Percentiles rank a stretch among this genome's conserved stretches.
Evolutionary conservation across 2,329 filamentous ascomycete genomes (phyloP).

Genomic region (Penicillium sp.): DNA sequence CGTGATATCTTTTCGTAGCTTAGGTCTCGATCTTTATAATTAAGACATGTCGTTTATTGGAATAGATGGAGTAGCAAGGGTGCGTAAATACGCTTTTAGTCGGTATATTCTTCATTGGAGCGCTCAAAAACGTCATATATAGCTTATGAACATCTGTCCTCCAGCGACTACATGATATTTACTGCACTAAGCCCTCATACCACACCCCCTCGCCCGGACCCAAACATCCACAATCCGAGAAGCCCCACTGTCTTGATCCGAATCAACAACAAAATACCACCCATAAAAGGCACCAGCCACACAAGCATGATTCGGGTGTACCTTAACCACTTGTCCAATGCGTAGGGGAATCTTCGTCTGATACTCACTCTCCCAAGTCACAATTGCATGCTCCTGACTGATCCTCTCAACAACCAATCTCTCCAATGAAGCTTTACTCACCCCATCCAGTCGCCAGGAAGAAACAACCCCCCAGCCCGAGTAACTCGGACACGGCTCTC

Average conservation of each 20-base stretch:
- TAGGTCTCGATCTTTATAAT: neutral
- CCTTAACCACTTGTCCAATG: slow-evolving; percentile 64
- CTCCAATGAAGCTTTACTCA: slow-evolving; percentile 38
- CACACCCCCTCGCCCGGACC: slow-evolving; percentile 46
- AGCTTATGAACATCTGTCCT: too few relatives aligned
- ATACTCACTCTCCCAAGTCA: slow-evolving; percentile 56
- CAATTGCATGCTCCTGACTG: slow-evolving; percentile 74
- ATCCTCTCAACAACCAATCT: slow-evolving; percentile 69
- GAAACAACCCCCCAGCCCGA: slow-evolving; percentile 68
- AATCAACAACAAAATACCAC: slow-evolving; percentile 73
- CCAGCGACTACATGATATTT: neutral
- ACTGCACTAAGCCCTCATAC: slow-evolving; percentile 5
- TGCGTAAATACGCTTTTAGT: too few relatives aligned
- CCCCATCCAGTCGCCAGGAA: slow-evolving; percentile 52
- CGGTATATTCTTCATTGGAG: too few relatives aligned
- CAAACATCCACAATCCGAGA: slow-evolving; percentile 72
- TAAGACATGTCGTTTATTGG: too few relatives aligned
- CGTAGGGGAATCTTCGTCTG: slow-evolving; percentile 46
- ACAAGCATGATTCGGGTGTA: slow-evolving; percentile 82
- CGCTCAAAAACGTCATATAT: too few relatives aligned
- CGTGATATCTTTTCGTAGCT: neutral
- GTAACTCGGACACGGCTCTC: slow-evolving; percentile 71
- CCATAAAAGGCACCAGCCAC: slow-evolving; percentile 69
- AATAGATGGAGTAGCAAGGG: too few relatives aligned
- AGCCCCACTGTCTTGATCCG: slow-evolving; percentile 51